These are phyloP conservation scores for Mycosarcoma mackinlayi DNA, from an alignment of 1,284 basidiomycete species.

Conservation along the genomic window DNA sequence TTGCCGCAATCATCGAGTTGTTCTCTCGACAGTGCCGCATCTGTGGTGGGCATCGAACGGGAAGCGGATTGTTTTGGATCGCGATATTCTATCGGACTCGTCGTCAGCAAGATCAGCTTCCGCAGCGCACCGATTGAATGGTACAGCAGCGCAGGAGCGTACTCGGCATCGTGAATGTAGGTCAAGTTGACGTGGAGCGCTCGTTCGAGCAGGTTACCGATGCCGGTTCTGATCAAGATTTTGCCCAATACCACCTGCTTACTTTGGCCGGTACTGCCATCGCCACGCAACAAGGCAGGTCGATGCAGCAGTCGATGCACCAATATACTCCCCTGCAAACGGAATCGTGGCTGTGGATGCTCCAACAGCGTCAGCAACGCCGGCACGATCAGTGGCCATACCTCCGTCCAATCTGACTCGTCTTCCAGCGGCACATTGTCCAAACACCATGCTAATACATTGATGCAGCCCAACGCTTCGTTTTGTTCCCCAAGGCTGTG, in stretches of 20 bases:
- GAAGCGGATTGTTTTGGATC: not conserved
- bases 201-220: slow-evolving; percentile 35
- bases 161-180: slow-evolving; percentile 28
- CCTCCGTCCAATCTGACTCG: slow-evolving; percentile 27
- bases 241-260: slow-evolving; percentile 6
- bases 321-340: slow-evolving; percentile 16
- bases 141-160: slow-evolving; percentile 15
- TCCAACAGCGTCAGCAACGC: slow-evolving; percentile 41
- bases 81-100: slow-evolving; percentile 14
- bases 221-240: slow-evolving; percentile 36
- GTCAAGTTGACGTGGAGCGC: slow-evolving; percentile 40
- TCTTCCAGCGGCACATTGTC: slow-evolving; percentile 5
- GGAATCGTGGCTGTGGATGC: slow-evolving; percentile 31
- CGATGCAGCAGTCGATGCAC: slow-evolving; percentile 9
- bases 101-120: slow-evolving; percentile 30
- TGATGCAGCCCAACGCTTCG: slow-evolving; percentile 35
- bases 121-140: slow-evolving; percentile 27
- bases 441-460: slow-evolving; percentile 31
- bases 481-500: slow-evolving; percentile 7
- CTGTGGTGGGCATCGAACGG: not conserved
- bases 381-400: slow-evolving; percentile 37
- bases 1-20: slow-evolving; percentile 21
- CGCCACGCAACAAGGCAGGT: not conserved
- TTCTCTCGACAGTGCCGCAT: not conserved
- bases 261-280: not conserved